phyloP scores from a whole-genome alignment of 1,139 yeast species.

The Magnusiomyces fungicola region DNA sequence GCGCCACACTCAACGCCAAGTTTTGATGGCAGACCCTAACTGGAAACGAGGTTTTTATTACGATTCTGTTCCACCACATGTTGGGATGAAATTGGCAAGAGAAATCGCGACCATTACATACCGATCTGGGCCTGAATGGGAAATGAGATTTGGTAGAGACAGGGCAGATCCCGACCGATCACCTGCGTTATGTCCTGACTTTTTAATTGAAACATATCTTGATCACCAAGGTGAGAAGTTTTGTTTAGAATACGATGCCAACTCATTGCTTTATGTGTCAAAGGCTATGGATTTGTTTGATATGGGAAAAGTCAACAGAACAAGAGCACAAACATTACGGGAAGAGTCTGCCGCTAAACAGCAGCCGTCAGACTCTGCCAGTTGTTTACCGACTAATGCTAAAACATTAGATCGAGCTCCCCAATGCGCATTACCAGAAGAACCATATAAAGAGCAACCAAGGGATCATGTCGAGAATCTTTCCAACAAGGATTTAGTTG shows the following conservation, averaged over 20 bases:
- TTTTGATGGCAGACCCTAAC: conserved; percentile 86
- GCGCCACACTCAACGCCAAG: conserved; percentile 90
- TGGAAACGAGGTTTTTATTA: conserved; percentile 92
- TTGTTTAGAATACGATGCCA: conserved; percentile 85
- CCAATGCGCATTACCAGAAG: conserved; percentile 40
- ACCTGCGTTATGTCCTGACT: conserved; percentile 91
- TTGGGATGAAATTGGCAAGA: conserved; percentile 90
- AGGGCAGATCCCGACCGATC: conserved; percentile 71
- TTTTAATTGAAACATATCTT: conserved; percentile 80
- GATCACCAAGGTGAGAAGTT: conserved; percentile 95
- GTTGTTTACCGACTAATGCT: no score
- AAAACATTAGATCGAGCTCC: conserved; percentile 6
- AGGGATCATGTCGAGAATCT: conserved; percentile 20
- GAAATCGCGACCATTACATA: conserved; percentile 92
- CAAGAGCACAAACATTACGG: neutral
- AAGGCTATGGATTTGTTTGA: conserved; percentile 95
- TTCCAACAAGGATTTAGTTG: conserved; percentile 42
- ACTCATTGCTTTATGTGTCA: conserved; percentile 75
- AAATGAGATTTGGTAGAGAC: conserved; percentile 79
- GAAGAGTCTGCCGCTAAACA: conserved; percentile 3
- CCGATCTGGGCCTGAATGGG: conserved; percentile 98
- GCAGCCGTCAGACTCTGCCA: no score
- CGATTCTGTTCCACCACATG: conserved; percentile 74
- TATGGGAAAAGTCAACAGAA: conserved; percentile 39
- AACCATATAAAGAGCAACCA: conserved; percentile 50